phyloP scores from a whole-genome alignment of 2,329 filamentous ascomycete species.

The Fusarium sulawesiense region DNA sequence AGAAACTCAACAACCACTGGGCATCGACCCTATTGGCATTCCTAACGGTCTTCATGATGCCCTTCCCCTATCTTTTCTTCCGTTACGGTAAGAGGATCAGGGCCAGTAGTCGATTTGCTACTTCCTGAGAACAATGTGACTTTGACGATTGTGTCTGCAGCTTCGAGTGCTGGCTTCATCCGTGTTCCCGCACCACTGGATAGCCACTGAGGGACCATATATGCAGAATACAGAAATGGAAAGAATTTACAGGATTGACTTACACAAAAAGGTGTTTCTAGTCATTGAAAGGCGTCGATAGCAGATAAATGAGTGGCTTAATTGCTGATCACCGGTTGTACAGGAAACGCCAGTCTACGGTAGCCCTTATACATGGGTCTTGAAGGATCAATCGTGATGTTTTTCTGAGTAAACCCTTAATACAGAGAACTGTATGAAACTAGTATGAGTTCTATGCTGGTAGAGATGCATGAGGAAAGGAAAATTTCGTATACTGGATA shows the following conservation, averaged over 20 bases:
- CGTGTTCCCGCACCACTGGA: slow-evolving; percentile 19
- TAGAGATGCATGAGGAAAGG: background rate
- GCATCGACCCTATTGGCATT: slow-evolving; percentile 71
- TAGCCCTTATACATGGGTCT: slow-evolving; percentile 5
- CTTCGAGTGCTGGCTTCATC: background rate
- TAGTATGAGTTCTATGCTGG: background rate
- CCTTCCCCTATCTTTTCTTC: slow-evolving; percentile 73
- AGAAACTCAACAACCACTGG: slow-evolving; percentile 76
- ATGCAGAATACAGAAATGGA: background rate
- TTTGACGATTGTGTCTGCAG: background rate
- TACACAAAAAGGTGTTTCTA: slow-evolving; percentile 1
- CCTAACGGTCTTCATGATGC: slow-evolving; percentile 70
- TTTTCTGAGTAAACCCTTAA: background rate
- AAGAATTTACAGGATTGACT: background rate
- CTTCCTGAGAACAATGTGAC: slow-evolving; percentile 30
- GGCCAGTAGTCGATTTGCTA: slow-evolving; percentile 65
- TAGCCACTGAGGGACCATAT: slow-evolving; percentile 21
- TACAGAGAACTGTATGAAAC: background rate
- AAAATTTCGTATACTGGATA: background rate
- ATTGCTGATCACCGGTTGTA: slow-evolving; percentile 16
- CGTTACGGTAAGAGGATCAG: slow-evolving; percentile 68
- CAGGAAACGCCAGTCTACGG: slow-evolving; percentile 3
- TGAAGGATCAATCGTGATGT: background rate
- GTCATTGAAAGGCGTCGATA: background rate
- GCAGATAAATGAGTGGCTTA: background rate